These are phyloP conservation scores for Mycosphaerelloides madeirae DNA, from an alignment of 2,329 filamentous ascomycete species.

Conservation along the genomic window DNA sequence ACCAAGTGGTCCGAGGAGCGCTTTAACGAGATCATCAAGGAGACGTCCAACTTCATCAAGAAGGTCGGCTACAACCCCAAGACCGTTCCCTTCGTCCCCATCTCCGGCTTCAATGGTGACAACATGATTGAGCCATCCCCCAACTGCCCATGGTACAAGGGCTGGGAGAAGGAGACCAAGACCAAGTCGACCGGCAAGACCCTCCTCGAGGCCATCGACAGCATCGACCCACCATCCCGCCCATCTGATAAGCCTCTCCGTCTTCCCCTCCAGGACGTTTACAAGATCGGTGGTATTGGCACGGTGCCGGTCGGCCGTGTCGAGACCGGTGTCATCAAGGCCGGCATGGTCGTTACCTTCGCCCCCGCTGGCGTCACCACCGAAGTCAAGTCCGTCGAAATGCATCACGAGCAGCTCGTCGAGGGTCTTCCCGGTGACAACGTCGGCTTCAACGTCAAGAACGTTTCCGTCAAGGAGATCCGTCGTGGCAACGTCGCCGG, in stretches of 20 bases:
- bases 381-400: conserved; percentile 99
- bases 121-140: conserved; percentile 90
- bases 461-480: conserved; percentile 99
- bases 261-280: conserved; percentile 99
- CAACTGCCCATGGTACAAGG: conserved; percentile 99
- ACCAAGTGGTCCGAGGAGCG: conserved; percentile 95
- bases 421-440: conserved; percentile 99
- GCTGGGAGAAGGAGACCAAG: conserved; percentile 99
- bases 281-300: conserved; percentile 99
- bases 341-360: conserved; percentile 92
- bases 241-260: conserved; percentile 99
- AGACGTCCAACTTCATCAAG: conserved; percentile 99
- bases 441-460: conserved; percentile 99
- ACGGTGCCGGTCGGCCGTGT: conserved; percentile 99
- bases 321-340: conserved; percentile 93
- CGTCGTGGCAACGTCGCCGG: conserved; percentile 99
- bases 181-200: conserved; percentile 88
- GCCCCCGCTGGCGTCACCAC: conserved; percentile 98
- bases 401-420: conserved; percentile 98
- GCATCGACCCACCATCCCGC: conserved; percentile 87
- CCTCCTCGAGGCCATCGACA: conserved; percentile 97
- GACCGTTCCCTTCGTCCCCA: conserved; percentile 95
- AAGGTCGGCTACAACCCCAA: conserved; percentile 99
- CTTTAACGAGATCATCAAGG: conserved; percentile 99
- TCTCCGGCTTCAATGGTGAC: conserved; percentile 99